Conservation (phyloP, 805 yeast genomes). For the Suhomyces emberorum region DNA sequence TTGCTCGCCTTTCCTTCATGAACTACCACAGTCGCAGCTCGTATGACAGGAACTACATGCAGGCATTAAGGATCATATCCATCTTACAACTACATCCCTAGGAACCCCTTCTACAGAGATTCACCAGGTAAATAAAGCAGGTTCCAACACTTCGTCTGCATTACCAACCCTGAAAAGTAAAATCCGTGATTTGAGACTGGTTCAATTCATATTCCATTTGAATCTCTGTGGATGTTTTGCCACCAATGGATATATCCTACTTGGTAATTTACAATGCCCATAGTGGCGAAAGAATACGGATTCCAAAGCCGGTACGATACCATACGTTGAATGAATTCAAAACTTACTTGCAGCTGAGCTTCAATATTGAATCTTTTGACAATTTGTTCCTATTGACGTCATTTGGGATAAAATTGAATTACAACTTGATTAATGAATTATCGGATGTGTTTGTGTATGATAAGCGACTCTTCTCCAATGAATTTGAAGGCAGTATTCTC, state of each 20-base stretch:
- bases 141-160: neutral
- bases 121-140: too few species aligned
- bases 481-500: conserved; percentile 11
- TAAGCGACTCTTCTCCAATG: conserved; percentile 49
- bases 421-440: conserved; percentile 48
- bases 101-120: too few species aligned
- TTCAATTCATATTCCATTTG: too few species aligned
- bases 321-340: conserved; percentile 34
- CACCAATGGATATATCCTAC: conserved; percentile 16
- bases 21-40: too few species aligned
- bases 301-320: conserved; percentile 42
- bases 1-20: too few species aligned
- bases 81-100: too few species aligned
- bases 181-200: conserved; percentile 1
- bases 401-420: conserved; percentile 60
- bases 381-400: conserved; percentile 56
- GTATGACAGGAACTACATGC: too few species aligned
- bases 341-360: conserved; percentile 23
- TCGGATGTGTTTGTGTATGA: conserved; percentile 62
- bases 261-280: conserved; percentile 37
- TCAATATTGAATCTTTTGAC: conserved; percentile 24
- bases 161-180: conserved; percentile 1
- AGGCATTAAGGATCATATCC: too few species aligned
- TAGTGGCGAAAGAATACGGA: conserved; percentile 28
- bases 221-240: conserved; percentile 1